These are phyloP conservation scores for Pochonia chlamydosporia DNA, from an alignment of 2,329 filamentous ascomycete species.

Conservation along the genomic window DNA sequence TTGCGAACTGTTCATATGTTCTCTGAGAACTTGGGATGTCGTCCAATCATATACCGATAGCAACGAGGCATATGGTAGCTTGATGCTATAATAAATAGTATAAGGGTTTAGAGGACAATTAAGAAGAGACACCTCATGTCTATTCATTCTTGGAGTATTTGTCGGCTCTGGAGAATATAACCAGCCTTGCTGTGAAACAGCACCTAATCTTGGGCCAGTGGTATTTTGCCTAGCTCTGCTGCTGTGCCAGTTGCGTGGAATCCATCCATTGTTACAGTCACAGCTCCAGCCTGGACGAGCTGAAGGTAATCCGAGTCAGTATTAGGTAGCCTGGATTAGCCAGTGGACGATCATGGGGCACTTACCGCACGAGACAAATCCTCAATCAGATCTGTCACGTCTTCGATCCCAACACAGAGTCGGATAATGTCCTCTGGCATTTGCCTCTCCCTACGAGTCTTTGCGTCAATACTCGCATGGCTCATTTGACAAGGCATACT, in stretches of 20 bases:
- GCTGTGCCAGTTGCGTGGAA: slow-evolving; percentile 57
- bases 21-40: too few relatives aligned
- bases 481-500: slow-evolving; percentile 99
- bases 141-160: too few relatives aligned
- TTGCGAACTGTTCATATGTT: too few relatives aligned
- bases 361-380: slow-evolving; percentile 86
- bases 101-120: too few relatives aligned
- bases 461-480: slow-evolving; percentile 95
- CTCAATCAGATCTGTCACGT: slow-evolving; percentile 84
- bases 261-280: slow-evolving; percentile 77
- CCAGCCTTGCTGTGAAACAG: slow-evolving; percentile 11
- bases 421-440: slow-evolving; percentile 97
- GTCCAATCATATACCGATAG: too few relatives aligned
- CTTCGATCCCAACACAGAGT: slow-evolving; percentile 93
- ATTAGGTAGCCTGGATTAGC: background rate
- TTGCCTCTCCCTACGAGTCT: slow-evolving; percentile 80
- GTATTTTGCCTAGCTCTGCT: slow-evolving; percentile 25
- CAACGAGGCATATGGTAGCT: too few relatives aligned
- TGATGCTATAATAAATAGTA: too few relatives aligned
- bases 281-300: slow-evolving; percentile 91
- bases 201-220: slow-evolving; percentile 13
- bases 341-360: slow-evolving; percentile 17
- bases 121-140: too few relatives aligned
- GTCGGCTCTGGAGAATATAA: too few relatives aligned
- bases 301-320: slow-evolving; percentile 23